Conservation (phyloP, 1,284 basidiomycete species). For the Megacollybia platyphylla region DNA sequence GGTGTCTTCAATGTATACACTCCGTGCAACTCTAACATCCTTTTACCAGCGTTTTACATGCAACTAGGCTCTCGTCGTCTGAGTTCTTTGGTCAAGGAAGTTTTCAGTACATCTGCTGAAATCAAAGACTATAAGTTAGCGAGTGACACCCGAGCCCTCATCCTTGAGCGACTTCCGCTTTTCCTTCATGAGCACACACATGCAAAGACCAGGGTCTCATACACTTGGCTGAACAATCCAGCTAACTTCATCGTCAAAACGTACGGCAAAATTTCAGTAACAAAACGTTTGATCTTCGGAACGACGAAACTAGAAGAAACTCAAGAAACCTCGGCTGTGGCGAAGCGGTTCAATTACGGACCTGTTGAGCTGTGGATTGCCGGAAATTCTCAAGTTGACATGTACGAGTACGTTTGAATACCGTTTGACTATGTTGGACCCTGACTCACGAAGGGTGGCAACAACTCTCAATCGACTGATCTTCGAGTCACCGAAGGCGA, state of each 20-base stretch:
- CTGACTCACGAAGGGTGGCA: slow-evolving; percentile 44
- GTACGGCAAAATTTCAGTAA: slow-evolving; percentile 49
- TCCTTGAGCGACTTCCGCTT: slow-evolving; percentile 82
- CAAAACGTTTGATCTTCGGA: slow-evolving; percentile 45
- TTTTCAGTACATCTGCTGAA: slow-evolving; percentile 52
- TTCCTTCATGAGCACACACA: slow-evolving; percentile 87
- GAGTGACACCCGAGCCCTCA: slow-evolving; percentile 40
- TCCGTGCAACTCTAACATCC: no score
- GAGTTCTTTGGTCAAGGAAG: slow-evolving; percentile 63
- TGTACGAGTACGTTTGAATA: slow-evolving; percentile 71
- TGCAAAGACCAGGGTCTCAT: slow-evolving; percentile 53
- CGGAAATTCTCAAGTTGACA: slow-evolving; percentile 65
- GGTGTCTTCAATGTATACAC: slow-evolving; percentile 19
- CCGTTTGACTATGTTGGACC: slow-evolving; percentile 1
- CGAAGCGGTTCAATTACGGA: slow-evolving; percentile 42
- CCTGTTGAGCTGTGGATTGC: slow-evolving; percentile 72
- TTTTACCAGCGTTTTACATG: slow-evolving; percentile 45
- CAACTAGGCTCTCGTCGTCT: slow-evolving; percentile 60
- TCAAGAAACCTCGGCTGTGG: slow-evolving; percentile 68
- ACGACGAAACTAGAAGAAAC: slow-evolving; percentile 34
- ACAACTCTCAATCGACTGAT: slow-evolving; percentile 67
- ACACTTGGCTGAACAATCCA: slow-evolving; percentile 62
- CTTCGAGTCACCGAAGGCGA: slow-evolving; percentile 64
- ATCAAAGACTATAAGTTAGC: slow-evolving; percentile 34
- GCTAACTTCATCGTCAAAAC: slow-evolving; percentile 64